Percentiles rank a stretch among this genome's conserved stretches.
These are phyloP conservation scores for Colletotrichum spaethianum DNA, from an alignment of 2,329 filamentous ascomycete species.

Conservation along the genomic window DNA sequence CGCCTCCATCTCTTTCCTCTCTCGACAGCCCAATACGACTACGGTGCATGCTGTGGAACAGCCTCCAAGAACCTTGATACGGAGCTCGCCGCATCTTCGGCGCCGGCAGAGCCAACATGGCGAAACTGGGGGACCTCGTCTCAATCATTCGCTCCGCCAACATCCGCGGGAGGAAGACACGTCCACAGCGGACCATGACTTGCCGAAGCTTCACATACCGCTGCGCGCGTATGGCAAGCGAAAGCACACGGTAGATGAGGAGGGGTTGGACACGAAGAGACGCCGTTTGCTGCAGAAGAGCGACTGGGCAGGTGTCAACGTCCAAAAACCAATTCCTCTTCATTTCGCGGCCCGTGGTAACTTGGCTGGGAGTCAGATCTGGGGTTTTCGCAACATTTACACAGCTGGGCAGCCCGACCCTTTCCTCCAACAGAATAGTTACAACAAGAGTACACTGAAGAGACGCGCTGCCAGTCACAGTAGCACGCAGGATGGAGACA, in stretches of 20 bases:
- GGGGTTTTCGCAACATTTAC: slow-evolving; percentile 31
- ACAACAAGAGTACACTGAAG: neutral
- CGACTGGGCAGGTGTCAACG: slow-evolving; percentile 50
- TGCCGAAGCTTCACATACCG: neutral
- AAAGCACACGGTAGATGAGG: neutral
- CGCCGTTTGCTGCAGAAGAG: slow-evolving; percentile 37
- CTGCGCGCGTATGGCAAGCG: neutral
- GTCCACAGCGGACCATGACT: neutral
- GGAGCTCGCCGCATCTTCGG: slow-evolving; percentile 31
- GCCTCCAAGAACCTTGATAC: neutral
- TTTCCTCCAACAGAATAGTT: neutral
- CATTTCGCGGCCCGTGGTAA: slow-evolving; percentile 14
- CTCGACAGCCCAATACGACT: slow-evolving; percentile 16
- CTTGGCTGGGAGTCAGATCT: slow-evolving; percentile 13
- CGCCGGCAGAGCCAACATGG: slow-evolving; percentile 43
- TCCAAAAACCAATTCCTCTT: slow-evolving; percentile 49
- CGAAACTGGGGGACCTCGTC: too few species aligned
- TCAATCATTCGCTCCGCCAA: neutral
- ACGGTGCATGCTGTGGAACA: neutral
- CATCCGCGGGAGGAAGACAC: neutral
- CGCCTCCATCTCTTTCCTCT: slow-evolving; percentile 46
- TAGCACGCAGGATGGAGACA: slow-evolving; percentile 3
- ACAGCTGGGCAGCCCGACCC: neutral
- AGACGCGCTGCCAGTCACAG: neutral
- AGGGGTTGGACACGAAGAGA: slow-evolving; percentile 37